phyloP scores from a whole-genome alignment of 129 eudicot species.

The Flaveria robusta region DNA sequence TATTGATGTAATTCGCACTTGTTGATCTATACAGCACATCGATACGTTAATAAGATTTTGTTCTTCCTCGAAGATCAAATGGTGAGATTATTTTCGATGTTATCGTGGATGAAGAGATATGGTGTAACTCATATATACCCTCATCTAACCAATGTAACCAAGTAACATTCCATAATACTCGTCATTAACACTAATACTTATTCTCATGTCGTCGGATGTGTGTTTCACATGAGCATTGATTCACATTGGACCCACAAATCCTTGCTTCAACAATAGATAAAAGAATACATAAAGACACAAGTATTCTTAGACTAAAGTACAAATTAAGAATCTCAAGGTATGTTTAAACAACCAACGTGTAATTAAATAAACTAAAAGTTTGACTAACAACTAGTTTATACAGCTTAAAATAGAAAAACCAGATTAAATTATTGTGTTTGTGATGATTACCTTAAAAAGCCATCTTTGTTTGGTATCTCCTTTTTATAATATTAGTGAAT shows the following conservation, averaged over 20 bases:
- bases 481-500: not conserved
- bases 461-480: not conserved
- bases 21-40: too few relatives aligned
- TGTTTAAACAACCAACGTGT: conserved; percentile 4
- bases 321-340: not conserved
- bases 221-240: too few relatives aligned
- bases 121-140: too few relatives aligned
- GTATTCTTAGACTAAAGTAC: conserved; percentile 31
- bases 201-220: too few relatives aligned
- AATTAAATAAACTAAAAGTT: too few relatives aligned
- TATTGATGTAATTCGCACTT: too few relatives aligned
- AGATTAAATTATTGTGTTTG: conserved; percentile 10
- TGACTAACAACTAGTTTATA: too few relatives aligned
- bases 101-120: not conserved
- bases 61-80: conserved; percentile 12
- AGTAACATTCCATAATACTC: too few relatives aligned
- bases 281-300: conserved; percentile 22
- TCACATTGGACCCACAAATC: too few relatives aligned
- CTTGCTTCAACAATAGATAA: not conserved
- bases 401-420: not conserved
- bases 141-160: too few relatives aligned
- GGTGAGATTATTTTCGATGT: conserved; percentile 22
- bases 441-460: conserved; percentile 15
- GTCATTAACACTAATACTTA: too few relatives aligned
- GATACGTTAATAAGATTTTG: conserved; percentile 2